Evolutionary conservation across 2,329 filamentous ascomycete genomes (phyloP), one percentile per base, ranked within the genome.

Genomic region (Mycocentrospora acerina): DNA sequence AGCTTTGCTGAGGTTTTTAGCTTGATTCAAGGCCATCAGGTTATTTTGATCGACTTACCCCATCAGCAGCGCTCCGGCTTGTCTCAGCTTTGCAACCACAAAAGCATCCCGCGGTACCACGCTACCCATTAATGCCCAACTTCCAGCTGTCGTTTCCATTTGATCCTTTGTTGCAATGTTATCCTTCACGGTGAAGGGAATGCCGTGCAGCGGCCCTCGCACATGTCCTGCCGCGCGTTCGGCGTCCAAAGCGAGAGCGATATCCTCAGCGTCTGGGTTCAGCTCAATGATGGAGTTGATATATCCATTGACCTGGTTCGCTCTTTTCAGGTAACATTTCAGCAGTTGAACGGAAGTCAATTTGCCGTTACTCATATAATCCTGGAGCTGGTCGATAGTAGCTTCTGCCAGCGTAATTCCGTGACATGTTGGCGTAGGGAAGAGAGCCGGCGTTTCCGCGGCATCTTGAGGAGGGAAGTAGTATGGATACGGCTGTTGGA

Each of bases 171-270:
- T 81, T 1, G 60, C 62, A 19, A 66, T 64, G 29, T 63, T 66
- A 22, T 90, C 85, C 65, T 90, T 90, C 48, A 88, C 78, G 2
- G 85, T 71, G 59, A 86, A 86, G 0, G 86, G 86, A 29, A 90
- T 86, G 3, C 86, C 86, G 59, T 90, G 86, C 1, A 90, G 72
- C 1, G 80, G 80, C 1, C 84, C 78, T n/a, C 82, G 76, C 8
- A 82, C 62, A 26, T 68, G 71, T 16, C 82, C 82, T 1, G 67
- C 54, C 10, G 60, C 57, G 13, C 85, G 76, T 64, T 89, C 84
- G 0, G 57, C 59, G 52, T 90, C 86, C 19, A 82, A 70, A 11
- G 70, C 57, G 4, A 68, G 67, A 3, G 86, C 86, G 39, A 88
- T 86, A 15, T 65, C 48, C 24, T 84, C 67, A 8, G 74, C 75